Conservation (phyloP, 2,329 filamentous ascomycete genomes). For the Bimuria novae-zelandiae region DNA sequence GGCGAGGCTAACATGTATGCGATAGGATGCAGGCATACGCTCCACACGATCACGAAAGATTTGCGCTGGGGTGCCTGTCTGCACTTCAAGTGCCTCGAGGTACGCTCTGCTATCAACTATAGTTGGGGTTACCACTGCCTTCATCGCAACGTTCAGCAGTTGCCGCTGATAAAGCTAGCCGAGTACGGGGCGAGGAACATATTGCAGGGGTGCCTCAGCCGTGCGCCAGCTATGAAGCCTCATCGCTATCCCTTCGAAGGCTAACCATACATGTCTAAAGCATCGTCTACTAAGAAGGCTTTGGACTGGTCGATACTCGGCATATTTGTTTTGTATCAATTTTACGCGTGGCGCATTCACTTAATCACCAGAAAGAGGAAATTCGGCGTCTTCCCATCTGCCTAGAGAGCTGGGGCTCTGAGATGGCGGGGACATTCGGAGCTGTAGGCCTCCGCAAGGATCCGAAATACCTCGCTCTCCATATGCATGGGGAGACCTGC, state of each 20-base stretch:
- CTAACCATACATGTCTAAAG: no score
- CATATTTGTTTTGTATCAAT: not conserved
- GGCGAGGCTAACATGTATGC: not conserved
- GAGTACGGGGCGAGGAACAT: no score
- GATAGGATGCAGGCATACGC: not conserved
- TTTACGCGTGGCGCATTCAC: conserved; percentile 7
- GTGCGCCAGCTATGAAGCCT: no score
- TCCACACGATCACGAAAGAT: not conserved
- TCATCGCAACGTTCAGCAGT: no score
- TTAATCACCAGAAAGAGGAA: conserved; percentile 12
- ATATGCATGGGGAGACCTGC: not conserved
- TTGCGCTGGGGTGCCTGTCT: not conserved
- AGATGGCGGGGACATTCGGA: not conserved
- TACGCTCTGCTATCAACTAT: no score
- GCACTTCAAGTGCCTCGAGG: not conserved
- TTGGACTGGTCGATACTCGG: not conserved
- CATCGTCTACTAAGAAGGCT: not conserved
- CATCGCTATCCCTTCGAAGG: no score
- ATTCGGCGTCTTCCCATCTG: not conserved
- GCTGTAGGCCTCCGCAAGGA: not conserved
- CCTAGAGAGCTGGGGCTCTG: not conserved
- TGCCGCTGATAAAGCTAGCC: no score
- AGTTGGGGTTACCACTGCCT: no score
- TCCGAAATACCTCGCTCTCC: not conserved
- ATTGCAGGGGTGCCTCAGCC: no score